Conservation (phyloP, 2,329 filamentous ascomycete species). For the Aspergillus japonicus region DNA sequence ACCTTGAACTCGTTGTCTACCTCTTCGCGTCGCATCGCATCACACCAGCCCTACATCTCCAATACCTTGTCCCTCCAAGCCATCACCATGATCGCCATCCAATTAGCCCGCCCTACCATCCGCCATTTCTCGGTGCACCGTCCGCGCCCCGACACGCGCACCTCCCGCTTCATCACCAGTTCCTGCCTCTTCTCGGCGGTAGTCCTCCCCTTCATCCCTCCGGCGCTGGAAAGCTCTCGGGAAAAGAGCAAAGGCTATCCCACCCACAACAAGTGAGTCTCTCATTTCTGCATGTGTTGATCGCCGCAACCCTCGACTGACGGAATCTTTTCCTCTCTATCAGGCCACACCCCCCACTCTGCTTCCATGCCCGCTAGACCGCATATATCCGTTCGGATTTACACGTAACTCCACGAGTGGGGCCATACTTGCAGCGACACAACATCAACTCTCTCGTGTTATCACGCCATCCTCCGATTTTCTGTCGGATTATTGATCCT, state of each 20-base stretch:
- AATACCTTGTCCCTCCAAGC: neutral
- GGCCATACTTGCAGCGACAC: neutral
- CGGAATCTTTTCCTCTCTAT: neutral
- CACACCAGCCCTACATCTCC: neutral
- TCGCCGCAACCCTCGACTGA: constrained; percentile 1
- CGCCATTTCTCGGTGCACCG: constrained; percentile 47
- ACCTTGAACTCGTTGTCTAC: neutral
- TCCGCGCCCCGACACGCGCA: constrained; percentile 39
- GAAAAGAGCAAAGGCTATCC: constrained; percentile 40
- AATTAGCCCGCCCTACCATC: constrained; percentile 37
- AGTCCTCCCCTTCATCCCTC: constrained; percentile 47
- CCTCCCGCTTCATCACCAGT: constrained; percentile 41
- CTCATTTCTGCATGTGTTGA: neutral
- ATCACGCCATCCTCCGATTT: neutral
- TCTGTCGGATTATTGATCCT: neutral
- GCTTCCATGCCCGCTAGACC: constrained; percentile 42
- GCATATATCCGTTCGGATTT: constrained; percentile 7
- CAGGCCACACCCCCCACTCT: constrained; percentile 42
- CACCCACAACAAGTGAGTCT: constrained; percentile 39
- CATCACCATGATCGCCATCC: constrained; percentile 22
- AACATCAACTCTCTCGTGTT: neutral
- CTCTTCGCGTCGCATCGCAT: neutral
- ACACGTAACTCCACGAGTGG: neutral
- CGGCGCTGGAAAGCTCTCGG: constrained; percentile 47
- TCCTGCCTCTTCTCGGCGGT: constrained; percentile 45